Base-by-base conservation (phyloP, 768 basidiomycete genomes). In the Sporobolomyces phaffii region DNA sequence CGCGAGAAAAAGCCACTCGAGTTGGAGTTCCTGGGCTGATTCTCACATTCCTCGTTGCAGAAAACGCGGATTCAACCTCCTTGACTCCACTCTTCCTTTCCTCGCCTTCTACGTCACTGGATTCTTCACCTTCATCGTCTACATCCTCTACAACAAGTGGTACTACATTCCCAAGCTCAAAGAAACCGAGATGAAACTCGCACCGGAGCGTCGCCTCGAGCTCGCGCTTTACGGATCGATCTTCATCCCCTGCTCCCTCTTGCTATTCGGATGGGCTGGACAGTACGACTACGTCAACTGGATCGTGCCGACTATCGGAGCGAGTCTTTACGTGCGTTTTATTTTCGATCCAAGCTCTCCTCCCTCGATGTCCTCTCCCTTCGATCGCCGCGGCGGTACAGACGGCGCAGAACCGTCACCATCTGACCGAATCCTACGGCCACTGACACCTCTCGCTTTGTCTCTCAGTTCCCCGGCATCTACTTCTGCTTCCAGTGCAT, bases 41-140 rank as follows among this genome's bases (percentile, higher is more conserved):
- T 8, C 33, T 34, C 26, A 11, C 49, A 26, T 8, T 28, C 22
- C 22, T 33, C 22, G 13, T 54, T 8, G 22, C 53, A 54, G 53
- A 54, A 70, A 75, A 40, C 72, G 75, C 67, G 66, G 69, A 3
- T 74, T 75, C 70, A 64, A 41, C 28, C 65, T 72, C 48, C 68
- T 69, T 43, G 50, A 65, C 4, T 48, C 38, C 6, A 53, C 61
- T 10, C 62, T 77, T 3, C 75, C 75, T 50, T 77, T 74, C 68
- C 59, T 76, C 29, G 76, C 64, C 8, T 68, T 76, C 59, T 56
- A 76, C 56, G 69, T 77, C n/a, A 71, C 70, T 7, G 68, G 60
- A 17, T 38, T 69, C 53, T 26, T 71, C 24, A 71, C 69, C 2
- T 20, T 65, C 31, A 6, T 36, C 11, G 57, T 28, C 18, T 75